phyloP scores from a whole-genome alignment of 2,329 filamentous ascomycete genomes.

The Thermoascus crustaceus region DNA sequence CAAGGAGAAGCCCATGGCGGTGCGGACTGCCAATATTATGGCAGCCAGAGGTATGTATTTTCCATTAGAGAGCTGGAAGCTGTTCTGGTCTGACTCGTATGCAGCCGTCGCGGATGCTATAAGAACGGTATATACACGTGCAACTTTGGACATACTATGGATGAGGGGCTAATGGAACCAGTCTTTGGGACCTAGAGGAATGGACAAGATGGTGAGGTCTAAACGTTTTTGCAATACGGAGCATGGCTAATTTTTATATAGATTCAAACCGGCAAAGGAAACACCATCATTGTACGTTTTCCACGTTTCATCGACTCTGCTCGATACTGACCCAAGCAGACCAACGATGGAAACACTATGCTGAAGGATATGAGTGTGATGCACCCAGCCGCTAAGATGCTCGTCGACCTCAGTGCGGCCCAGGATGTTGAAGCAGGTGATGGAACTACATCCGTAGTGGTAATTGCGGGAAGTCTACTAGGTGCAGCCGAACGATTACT shows the following conservation, averaged over 20 bases:
- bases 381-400: constrained; percentile 99
- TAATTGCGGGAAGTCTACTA: constrained; percentile 90
- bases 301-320: constrained; percentile 7
- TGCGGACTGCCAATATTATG: constrained; percentile 92
- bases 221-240: not conserved
- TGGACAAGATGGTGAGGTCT: constrained; percentile 78
- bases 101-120: constrained; percentile 94
- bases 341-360: constrained; percentile 99
- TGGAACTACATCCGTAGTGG: constrained; percentile 95
- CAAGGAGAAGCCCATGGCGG: constrained; percentile 98
- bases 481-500: constrained; percentile 88
- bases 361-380: constrained; percentile 97
- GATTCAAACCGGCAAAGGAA: constrained; percentile 91
- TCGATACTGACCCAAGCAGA: constrained; percentile 40
- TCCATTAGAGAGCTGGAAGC: constrained; percentile 2
- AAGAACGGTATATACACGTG: constrained; percentile 55
- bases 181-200: constrained; percentile 89
- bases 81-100: constrained; percentile 19
- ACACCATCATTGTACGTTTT: constrained; percentile 71
- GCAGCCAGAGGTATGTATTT: constrained; percentile 71
- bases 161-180: constrained; percentile 37
- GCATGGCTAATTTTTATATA: constrained; percentile 24
- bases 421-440: constrained; percentile 98
- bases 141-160: constrained; percentile 3
- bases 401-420: constrained; percentile 91